These are phyloP conservation scores for Scleroderma bovista DNA, from an alignment of 768 basidiomycete genomes.

Conservation along the genomic window DNA sequence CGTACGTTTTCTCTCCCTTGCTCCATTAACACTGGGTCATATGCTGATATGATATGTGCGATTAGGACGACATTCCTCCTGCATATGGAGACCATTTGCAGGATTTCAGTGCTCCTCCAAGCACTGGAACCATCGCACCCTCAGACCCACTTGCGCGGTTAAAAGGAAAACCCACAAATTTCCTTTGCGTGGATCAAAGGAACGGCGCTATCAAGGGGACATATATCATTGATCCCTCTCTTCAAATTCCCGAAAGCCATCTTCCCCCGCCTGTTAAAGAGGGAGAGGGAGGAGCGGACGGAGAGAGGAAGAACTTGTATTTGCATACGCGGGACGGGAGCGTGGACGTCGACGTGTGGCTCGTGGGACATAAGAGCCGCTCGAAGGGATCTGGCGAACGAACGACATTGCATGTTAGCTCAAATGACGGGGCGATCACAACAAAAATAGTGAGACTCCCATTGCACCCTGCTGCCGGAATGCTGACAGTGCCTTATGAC, in stretches of 20 bases:
- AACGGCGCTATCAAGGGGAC: constrained; percentile 8
- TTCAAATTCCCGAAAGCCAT: constrained; percentile 8
- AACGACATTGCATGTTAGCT: neutral
- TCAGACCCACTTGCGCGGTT: neutral
- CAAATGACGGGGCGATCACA: neutral
- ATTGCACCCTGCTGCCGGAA: neutral
- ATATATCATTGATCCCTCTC: constrained; percentile 12
- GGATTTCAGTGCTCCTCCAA: neutral
- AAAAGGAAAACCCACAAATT: constrained; percentile 8
- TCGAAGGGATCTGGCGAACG: neutral
- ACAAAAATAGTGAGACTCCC: constrained; percentile 7
- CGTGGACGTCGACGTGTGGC: constrained; percentile 37
- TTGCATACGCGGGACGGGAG: constrained; percentile 29
- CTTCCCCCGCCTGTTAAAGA: constrained; percentile 6
- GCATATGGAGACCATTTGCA: neutral
- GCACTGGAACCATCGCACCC: neutral
- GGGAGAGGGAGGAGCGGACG: constrained; percentile 12
- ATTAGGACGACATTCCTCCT: neutral
- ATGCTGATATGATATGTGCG: no score
- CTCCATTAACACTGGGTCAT: no score
- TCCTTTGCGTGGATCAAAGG: constrained; percentile 2
- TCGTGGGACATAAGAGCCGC: constrained; percentile 17
- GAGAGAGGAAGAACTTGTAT: constrained; percentile 34
- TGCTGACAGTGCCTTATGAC: neutral
- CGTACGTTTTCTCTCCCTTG: no score